Evolutionary conservation across 2,329 filamentous ascomycete genomes (phyloP).

Genomic region (Leptosphaerulina australis): DNA sequence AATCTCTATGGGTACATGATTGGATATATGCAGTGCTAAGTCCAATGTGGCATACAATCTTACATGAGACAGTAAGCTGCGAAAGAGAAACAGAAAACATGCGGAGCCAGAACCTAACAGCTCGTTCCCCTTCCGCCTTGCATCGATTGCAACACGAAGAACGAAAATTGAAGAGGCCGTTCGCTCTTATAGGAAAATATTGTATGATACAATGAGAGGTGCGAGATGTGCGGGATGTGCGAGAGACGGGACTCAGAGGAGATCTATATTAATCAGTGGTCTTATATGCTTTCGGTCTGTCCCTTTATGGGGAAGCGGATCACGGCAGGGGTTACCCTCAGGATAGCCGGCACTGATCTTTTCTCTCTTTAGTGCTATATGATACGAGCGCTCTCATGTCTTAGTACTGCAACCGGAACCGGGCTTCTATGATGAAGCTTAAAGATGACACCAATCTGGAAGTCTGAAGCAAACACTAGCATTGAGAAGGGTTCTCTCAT

Average conservation of each 20-base stretch:
- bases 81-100: too few species aligned
- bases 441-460: background rate
- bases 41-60: too few species aligned
- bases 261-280: too few species aligned
- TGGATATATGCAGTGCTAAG: background rate
- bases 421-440: background rate
- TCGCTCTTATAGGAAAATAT: too few species aligned
- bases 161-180: too few species aligned
- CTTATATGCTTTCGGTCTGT: slow-evolving; percentile 9
- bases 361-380: background rate
- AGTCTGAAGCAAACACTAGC: background rate
- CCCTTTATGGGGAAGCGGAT: background rate
- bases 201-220: background rate
- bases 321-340: background rate
- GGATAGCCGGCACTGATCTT: background rate
- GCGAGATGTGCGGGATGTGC: too few species aligned
- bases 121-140: too few species aligned
- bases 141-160: too few species aligned
- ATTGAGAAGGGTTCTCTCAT: too few species aligned
- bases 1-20: background rate
- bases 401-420: slow-evolving; percentile 2
- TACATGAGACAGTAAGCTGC: too few species aligned
- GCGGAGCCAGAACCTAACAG: too few species aligned
- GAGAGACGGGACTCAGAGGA: too few species aligned
- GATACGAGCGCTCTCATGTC: background rate